phyloP scores from a whole-genome alignment of 306 rosid genomes.

The Macrotyloma uniflorum region DNA sequence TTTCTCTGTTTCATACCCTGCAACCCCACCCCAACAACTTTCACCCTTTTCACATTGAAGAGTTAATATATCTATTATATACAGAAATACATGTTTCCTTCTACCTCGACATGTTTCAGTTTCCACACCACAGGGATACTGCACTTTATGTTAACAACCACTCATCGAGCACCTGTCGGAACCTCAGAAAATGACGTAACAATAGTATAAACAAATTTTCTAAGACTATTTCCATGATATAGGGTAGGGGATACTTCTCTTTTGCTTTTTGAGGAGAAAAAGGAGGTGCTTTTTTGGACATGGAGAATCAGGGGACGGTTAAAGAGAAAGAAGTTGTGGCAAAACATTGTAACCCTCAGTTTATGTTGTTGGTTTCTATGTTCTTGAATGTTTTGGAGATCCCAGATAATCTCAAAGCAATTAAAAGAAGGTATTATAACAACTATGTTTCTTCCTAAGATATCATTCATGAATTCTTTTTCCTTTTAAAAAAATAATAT shows the following conservation, averaged over 20 bases:
- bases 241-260: neutral
- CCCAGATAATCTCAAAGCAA: too few species aligned
- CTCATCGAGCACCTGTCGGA: neutral
- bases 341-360: neutral
- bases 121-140: neutral
- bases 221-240: too few species aligned
- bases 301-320: neutral
- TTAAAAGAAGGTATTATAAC: too few species aligned
- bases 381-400: neutral
- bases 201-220: too few species aligned
- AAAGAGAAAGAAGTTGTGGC: neutral
- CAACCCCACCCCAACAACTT: neutral
- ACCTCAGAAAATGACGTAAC: neutral
- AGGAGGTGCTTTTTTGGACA: too few species aligned
- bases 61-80: neutral
- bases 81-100: neutral
- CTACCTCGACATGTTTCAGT: neutral
- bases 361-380: neutral
- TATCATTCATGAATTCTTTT: too few species aligned
- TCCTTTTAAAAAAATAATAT: too few species aligned
- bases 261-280: neutral
- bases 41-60: neutral
- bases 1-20: conserved; percentile 17
- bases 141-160: neutral
- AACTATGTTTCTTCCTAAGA: too few species aligned